Base-by-base conservation (phyloP, 768 basidiomycete species). In the Chalciporus piperatus region DNA sequence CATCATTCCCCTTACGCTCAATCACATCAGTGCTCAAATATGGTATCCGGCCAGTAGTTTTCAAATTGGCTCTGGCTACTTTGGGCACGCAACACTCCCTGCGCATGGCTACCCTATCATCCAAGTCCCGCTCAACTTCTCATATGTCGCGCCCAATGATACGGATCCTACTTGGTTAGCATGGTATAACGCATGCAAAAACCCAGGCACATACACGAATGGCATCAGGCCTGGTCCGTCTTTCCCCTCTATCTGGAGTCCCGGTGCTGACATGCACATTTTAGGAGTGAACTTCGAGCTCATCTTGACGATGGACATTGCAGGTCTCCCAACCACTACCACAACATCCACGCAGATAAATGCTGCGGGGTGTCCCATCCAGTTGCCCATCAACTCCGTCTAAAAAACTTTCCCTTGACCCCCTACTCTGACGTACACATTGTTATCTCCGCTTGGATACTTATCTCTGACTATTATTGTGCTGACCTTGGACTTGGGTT, bases 121-220 rank as follows among this genome's bases (percentile, higher is more conserved):
- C 23, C 66, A 78, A 28, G 56, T 98, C 10, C 92, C 92, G 0
- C 72, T 98, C 45, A 87, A 87, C 59, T 95, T 96, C 70, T 82
- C 85, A 0, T 97, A 96, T 66, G 57, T 82, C 12, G 91, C 86
- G 0, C 73, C 80, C 11, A 97, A 98, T 63, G 76, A 80, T 41
- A 81, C 85, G 5, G 94, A 98, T 69, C 74, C 77, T 32, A 96
- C 94, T 19, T 98, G 93, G 88, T 63, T 65, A 7, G 82, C 81
- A 48, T 89, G 87, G 83, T 88, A 93, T 65, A 74, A 86, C 50
- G 86, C 80, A 6, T 94, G 92, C 74, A 78, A 77, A 71, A 86
- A 91, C 64, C 61, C 67, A 37, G 74, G 67, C 33, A 62, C 81
- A 27, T 80, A 72, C 65, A 30, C 66, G 3, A 70, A 70, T 62